Base-by-base conservation (phyloP, 2,329 filamentous ascomycete genomes). In the Didymella exigua region DNA sequence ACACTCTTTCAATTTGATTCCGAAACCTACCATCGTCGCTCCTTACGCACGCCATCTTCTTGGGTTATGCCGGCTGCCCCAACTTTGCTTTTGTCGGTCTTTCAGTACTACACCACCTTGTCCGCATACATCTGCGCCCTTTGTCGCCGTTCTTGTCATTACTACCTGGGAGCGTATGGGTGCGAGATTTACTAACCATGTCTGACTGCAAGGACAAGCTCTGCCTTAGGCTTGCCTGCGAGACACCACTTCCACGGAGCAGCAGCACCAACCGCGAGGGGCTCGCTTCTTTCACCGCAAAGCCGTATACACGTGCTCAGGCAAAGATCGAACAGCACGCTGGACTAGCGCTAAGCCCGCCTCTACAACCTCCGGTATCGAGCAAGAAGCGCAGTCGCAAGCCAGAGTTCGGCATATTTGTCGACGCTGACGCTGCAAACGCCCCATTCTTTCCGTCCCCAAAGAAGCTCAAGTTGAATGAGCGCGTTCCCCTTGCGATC, bases 341-440 rank as follows among this genome's bases (percentile, higher is more conserved):
- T 8, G 29, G 11, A 8, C 18, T 16, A 2, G 3, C 7, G 4
- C 26, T 21, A 10, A 13, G 5, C 16, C 9, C 16, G 7, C 21
- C 9, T 19, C n/a, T 27, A 3, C 18, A 26, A 9, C n/a, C 16
- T 13, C 26, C 14, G 34, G 40, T 2, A 18, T 21, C 29, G n/a
- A 57, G 54, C 23, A 57, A 41, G 36, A 63, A 61, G 29, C 54
- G 47, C 21, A 29, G 31, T 23, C 60, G 57, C 27, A 61, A 59
- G 13, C 26, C 48, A 1, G 40, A 57, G 1, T 60, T 68, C 44
- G 46, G 42, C 13, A 50, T 67, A 18, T 65, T 64, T 42, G 29
- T 54, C 16, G 63, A 66, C 16, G 18, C 38, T 2, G 27, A 55
- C 23, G 21, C 38, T 1, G 26, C n/a, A 13, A 44, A 27, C n/a